Conservation (phyloP, 306 rosid genomes). For the Potentilla sterilis region DNA sequence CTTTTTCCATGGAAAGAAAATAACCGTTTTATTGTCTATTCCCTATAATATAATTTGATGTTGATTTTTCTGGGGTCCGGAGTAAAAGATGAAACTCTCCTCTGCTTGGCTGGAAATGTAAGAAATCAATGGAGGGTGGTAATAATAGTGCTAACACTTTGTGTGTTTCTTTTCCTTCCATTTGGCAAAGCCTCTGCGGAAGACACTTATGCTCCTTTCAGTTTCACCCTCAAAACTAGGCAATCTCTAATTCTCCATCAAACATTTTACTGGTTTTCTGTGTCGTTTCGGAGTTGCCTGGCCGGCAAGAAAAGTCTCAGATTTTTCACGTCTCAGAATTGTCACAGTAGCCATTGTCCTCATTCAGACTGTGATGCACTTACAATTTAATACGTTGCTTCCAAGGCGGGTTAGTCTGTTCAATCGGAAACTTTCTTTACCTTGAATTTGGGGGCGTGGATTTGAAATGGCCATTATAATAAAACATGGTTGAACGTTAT, state of each 20-base stretch:
- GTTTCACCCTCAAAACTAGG: conserved; percentile 1
- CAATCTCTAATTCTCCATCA: background rate
- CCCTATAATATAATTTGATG: background rate
- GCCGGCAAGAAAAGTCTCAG: conserved; percentile 18
- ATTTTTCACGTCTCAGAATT: background rate
- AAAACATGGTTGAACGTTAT: background rate
- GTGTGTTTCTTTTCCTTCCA: conserved; percentile 11
- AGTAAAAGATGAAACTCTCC: background rate
- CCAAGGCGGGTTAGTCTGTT: conserved; percentile 11
- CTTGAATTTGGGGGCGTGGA: background rate
- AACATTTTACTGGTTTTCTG: background rate
- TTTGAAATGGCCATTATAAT: background rate
- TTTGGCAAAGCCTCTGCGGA: conserved; percentile 11
- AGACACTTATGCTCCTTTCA: background rate
- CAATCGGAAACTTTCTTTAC: background rate
- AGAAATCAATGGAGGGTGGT: background rate
- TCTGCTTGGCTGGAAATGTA: background rate
- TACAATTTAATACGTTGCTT: conserved; percentile 10
- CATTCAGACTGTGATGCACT: background rate
- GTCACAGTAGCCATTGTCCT: background rate
- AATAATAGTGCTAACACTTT: background rate
- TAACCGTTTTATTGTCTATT: background rate
- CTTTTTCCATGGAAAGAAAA: background rate
- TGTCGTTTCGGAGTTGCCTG: background rate
- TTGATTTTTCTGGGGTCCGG: conserved; percentile 16